phyloP scores from a whole-genome alignment of 805 yeast genomes.

The Ogataea methanolica region DNA sequence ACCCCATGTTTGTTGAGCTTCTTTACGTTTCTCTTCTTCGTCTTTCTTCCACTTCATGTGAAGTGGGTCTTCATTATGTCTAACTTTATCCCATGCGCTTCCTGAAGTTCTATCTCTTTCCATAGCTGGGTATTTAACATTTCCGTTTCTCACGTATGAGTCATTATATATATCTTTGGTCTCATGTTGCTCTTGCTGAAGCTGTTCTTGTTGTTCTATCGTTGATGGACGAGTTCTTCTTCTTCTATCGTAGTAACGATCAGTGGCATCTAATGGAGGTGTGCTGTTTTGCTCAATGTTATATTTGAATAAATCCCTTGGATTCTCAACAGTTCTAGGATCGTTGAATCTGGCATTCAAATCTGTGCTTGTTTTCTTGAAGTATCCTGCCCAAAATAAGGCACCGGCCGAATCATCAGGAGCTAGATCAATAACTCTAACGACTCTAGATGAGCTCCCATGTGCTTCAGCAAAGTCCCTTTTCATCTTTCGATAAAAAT shows the following conservation, averaged over 20 bases:
- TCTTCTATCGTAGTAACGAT: slow-evolving; percentile 1
- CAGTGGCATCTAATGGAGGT: background rate
- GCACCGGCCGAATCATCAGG: slow-evolving; percentile 26
- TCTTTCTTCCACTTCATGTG: background rate
- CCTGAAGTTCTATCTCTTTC: background rate
- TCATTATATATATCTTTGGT: background rate
- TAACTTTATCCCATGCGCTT: slow-evolving; percentile 21
- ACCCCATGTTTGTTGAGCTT: no score
- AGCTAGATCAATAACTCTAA: slow-evolving; percentile 16
- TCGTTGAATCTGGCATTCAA: slow-evolving; percentile 51
- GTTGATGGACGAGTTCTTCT: background rate
- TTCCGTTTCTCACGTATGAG: background rate
- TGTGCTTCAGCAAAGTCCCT: slow-evolving; percentile 26
- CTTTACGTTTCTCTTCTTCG: no score
- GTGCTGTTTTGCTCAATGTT: background rate
- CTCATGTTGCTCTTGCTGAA: no score
- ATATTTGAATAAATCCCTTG: background rate
- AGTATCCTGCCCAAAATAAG: slow-evolving; percentile 47
- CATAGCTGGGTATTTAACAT: background rate
- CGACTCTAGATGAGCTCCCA: slow-evolving; percentile 21
- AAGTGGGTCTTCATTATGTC: slow-evolving; percentile 6
- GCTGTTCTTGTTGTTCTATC: no score
- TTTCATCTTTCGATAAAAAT: background rate
- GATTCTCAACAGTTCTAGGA: slow-evolving; percentile 35
- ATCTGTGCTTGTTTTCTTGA: slow-evolving; percentile 44